Evolutionary conservation across 345 rosid species (phyloP).

Genomic region (Limnanthes douglasii): DNA sequence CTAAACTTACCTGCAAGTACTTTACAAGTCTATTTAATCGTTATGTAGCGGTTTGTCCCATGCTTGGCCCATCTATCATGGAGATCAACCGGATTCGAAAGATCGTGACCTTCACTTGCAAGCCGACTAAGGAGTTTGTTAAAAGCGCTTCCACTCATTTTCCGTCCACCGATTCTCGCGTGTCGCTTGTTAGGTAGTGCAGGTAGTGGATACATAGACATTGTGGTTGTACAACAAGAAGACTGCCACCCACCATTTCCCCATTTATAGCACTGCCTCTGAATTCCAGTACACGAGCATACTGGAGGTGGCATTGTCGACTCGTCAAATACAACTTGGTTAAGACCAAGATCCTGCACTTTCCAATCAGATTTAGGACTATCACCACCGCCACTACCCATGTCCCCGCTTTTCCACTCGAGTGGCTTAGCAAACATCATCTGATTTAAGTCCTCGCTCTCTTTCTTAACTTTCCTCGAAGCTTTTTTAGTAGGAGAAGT

Average conservation of each 20-base stretch:
- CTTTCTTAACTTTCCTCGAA: slow-evolving; percentile 67
- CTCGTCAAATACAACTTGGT: slow-evolving; percentile 86
- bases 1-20: no score
- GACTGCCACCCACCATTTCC: slow-evolving; percentile 99
- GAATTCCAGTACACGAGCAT: slow-evolving; percentile 83
- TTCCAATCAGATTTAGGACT: slow-evolving; percentile 74
- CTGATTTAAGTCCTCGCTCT: slow-evolving; percentile 52
- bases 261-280: slow-evolving; percentile 98
- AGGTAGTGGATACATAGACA: slow-evolving; percentile 82
- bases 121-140: slow-evolving; percentile 90
- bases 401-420: slow-evolving; percentile 36
- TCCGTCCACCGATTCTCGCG: slow-evolving; percentile 86
- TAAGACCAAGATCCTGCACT: slow-evolving; percentile 69
- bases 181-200: slow-evolving; percentile 82
- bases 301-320: slow-evolving; percentile 84
- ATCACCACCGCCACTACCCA: slow-evolving; percentile 24
- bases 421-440: slow-evolving; percentile 43
- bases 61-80: slow-evolving; percentile 79
- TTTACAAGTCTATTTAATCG: slow-evolving; percentile 39
- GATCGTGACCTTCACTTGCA: slow-evolving; percentile 70
- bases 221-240: slow-evolving; percentile 85
- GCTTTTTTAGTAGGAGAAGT: slow-evolving; percentile 43
- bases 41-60: slow-evolving; percentile 46
- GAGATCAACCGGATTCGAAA: slow-evolving; percentile 55
- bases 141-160: slow-evolving; percentile 98